Evolutionary conservation across 2,329 filamentous ascomycete species (phyloP).

Genomic region (Hirsutella rhossiliensis): DNA sequence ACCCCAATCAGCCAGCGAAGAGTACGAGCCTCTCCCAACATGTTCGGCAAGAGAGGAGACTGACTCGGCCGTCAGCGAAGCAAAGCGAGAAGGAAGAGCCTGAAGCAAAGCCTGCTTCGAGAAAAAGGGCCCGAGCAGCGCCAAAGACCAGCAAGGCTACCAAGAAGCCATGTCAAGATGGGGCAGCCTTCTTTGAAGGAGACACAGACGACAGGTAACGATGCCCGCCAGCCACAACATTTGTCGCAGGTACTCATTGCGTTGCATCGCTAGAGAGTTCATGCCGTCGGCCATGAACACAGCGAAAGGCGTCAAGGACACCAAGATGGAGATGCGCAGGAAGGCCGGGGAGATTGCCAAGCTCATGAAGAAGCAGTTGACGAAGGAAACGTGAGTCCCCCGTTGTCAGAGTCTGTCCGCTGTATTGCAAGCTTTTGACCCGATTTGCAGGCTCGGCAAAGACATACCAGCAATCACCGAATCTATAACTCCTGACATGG

Average conservation of each 20-base stretch:
- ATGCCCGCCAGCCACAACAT: background rate
- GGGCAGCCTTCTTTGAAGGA: background rate
- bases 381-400: background rate
- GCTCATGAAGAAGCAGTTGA: constrained; percentile 10
- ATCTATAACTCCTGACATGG: background rate
- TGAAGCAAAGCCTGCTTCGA: background rate
- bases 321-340: constrained; percentile 12
- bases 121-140: constrained; percentile 5
- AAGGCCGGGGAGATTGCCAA: constrained; percentile 9
- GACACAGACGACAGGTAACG: background rate
- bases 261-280: background rate
- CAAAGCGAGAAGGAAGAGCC: constrained; percentile 3
- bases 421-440: background rate
- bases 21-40: constrained; percentile 5
- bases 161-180: background rate
- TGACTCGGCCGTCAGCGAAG: background rate
- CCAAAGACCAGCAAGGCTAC: constrained; percentile 3
- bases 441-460: background rate
- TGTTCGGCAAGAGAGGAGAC: too few relatives aligned
- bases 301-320: constrained; percentile 5
- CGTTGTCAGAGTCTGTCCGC: background rate
- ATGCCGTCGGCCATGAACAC: constrained; percentile 3
- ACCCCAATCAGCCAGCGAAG: constrained; percentile 4
- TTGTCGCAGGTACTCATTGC: background rate
- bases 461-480: background rate